Evolutionary conservation across 148 eudicot genomes (phyloP), one percentile per base, ranked within the genome.

Genomic region (Fagopyrum tataricum): DNA sequence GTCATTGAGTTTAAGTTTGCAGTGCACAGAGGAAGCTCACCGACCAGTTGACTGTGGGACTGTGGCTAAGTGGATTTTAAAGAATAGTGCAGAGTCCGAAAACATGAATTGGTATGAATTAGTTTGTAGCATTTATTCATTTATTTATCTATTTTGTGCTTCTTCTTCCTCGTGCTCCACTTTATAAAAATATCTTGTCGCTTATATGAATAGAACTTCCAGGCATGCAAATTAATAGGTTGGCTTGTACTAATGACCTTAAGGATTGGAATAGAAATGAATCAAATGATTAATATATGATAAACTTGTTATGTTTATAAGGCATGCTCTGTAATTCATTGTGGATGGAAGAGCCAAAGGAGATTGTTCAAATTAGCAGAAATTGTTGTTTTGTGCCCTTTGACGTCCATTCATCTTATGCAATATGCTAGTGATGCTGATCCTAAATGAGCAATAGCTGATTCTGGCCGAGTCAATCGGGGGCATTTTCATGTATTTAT

Each of bases 21-120:
- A 88, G 92, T 93, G 98, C 78, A 70, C 76, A 8, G 83, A 85
- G 69, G 94, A 90, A 78, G 86, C 79, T 40, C 98, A 90, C 74
- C 78, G 88, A 6, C 98, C 98, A 20, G 85, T 91, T 52, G 87
- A 86, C 74, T 93, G 98, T 73, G 77, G 48, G 68, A 82, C 86
- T 7, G 88, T 82, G 77, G 78, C 74, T 17, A 77, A 80, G 72
- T 93, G 98, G 98, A 73, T 72, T 44, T 46, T 76, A 37, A 86
- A 89, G 72, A 81, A 74, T 23, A 71, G 66, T 31, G 78, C 78
- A 4, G 93, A 90, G 69, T 80, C 90, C 11, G 88, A 81, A 42
- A 85, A 85, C 70, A 80, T 76, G 78, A 84, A 80, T 4, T 90
- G 98, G 92, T 88, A 85, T 43, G 20, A 21, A 49, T 55, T n/a